phyloP scores from a whole-genome alignment of 2,329 filamentous ascomycete species.

The Penicillium sp. region DNA sequence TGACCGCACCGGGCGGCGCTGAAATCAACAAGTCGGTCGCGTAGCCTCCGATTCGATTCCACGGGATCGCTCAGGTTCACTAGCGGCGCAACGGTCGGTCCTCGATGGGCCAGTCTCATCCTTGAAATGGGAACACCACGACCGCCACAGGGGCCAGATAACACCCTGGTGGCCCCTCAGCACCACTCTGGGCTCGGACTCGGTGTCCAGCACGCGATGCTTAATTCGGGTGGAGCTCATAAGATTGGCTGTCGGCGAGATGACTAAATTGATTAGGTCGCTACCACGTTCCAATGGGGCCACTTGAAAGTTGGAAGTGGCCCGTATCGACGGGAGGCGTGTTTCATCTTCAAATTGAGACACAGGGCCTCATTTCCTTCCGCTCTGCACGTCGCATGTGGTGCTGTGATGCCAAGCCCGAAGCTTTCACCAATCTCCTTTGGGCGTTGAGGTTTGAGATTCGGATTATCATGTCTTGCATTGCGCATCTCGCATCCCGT shows the following conservation, averaged over 20 bases:
- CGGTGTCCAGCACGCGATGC: slow-evolving; percentile 18
- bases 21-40: neutral
- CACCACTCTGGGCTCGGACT: slow-evolving; percentile 4
- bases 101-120: neutral
- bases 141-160: neutral
- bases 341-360: slow-evolving; percentile 16
- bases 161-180: neutral
- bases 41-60: neutral
- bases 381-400: neutral
- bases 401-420: neutral
- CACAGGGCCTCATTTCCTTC: neutral
- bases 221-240: slow-evolving; percentile 27
- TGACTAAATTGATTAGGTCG: slow-evolving; percentile 22
- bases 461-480: neutral
- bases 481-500: no score
- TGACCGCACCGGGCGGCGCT: neutral
- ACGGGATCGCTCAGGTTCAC: neutral
- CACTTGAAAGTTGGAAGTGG: slow-evolving; percentile 1
- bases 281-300: slow-evolving; percentile 13
- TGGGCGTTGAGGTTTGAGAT: neutral
- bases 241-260: slow-evolving; percentile 18
- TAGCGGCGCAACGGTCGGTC: slow-evolving; percentile 11
- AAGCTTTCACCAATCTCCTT: neutral
- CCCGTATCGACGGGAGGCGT: slow-evolving; percentile 2
- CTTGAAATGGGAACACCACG: neutral